Evolutionary conservation across 306 rosid genomes (phyloP).

Genomic region (Delonix regia): DNA sequence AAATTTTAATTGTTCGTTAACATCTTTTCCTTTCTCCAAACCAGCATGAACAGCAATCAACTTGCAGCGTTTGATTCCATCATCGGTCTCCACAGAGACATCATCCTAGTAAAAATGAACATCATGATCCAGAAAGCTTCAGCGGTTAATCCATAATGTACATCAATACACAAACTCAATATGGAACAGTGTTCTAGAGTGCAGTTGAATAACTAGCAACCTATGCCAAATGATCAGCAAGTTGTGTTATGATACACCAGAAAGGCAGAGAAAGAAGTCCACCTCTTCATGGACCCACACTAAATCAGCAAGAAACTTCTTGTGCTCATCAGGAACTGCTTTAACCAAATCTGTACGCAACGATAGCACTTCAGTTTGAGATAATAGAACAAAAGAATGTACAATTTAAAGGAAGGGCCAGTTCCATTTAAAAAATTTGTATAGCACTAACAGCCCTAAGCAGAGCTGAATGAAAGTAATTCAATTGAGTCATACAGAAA

Average conservation of each 20-base stretch:
- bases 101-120: slow-evolving; percentile 57
- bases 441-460: background rate
- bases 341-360: slow-evolving; percentile 74
- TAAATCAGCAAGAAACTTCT: slow-evolving; percentile 83
- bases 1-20: slow-evolving; percentile 65
- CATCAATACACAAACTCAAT: slow-evolving; percentile 29
- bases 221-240: background rate
- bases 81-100: slow-evolving; percentile 64
- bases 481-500: slow-evolving; percentile 5
- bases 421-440: background rate
- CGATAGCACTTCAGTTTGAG: slow-evolving; percentile 26
- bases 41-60: slow-evolving; percentile 96
- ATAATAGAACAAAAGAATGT: background rate
- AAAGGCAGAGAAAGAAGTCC: slow-evolving; percentile 34
- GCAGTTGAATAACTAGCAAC: background rate
- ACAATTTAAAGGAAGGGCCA: slow-evolving; percentile 4
- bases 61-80: slow-evolving; percentile 63
- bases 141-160: slow-evolving; percentile 28
- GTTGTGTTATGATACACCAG: background rate
- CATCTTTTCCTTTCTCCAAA: slow-evolving; percentile 67
- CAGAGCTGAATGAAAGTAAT: slow-evolving; percentile 3
- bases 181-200: slow-evolving; percentile 10
- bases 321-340: slow-evolving; percentile 92
- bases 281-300: slow-evolving; percentile 98
- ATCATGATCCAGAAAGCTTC: slow-evolving; percentile 31